These are phyloP conservation scores for Globisporangium splendens DNA, from an alignment of 352 stramenopile species.

Conservation along the genomic window DNA sequence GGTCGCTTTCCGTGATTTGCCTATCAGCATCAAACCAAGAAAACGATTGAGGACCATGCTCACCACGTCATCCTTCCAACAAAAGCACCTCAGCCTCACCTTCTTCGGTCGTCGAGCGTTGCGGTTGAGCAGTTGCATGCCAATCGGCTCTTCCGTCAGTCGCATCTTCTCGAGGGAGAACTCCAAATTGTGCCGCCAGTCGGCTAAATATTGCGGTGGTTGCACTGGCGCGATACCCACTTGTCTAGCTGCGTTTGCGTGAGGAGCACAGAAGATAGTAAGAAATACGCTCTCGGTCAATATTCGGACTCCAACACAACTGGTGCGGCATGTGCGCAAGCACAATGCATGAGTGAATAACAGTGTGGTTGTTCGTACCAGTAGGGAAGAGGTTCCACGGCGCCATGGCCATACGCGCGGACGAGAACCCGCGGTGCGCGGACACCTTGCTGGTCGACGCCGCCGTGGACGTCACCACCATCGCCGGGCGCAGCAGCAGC, in stretches of 20 bases:
- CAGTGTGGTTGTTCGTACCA: conserved; percentile 13
- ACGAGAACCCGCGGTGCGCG: conserved; percentile 20
- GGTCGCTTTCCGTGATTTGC: conserved; percentile 49
- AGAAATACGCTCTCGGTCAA: conserved; percentile 3
- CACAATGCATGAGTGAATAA: background rate
- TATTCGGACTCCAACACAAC: too few species aligned
- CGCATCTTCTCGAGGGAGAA: conserved; percentile 61
- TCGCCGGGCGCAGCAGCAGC: conserved; percentile 11
- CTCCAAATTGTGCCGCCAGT: conserved; percentile 52
- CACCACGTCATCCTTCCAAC: background rate
- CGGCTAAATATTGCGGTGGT: conserved; percentile 44
- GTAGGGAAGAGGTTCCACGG: conserved; percentile 48
- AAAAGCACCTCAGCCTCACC: conserved; percentile 15
- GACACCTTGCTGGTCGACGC: background rate
- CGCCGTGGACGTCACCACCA: background rate
- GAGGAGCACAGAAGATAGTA: too few species aligned
- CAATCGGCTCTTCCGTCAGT: conserved; percentile 23
- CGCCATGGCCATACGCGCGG: conserved; percentile 4
- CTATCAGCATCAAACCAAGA: conserved; percentile 12
- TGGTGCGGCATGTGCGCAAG: background rate
- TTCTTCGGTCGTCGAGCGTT: conserved; percentile 43
- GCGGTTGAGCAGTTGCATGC: conserved; percentile 43
- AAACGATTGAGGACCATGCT: too few species aligned
- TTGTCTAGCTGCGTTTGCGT: conserved; percentile 8
- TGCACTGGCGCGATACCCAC: conserved; percentile 9